Percentiles rank a stretch among this genome's conserved stretches.
Conservation (phyloP, 2,329 filamentous ascomycete genomes). For the Exophiala sp. region DNA sequence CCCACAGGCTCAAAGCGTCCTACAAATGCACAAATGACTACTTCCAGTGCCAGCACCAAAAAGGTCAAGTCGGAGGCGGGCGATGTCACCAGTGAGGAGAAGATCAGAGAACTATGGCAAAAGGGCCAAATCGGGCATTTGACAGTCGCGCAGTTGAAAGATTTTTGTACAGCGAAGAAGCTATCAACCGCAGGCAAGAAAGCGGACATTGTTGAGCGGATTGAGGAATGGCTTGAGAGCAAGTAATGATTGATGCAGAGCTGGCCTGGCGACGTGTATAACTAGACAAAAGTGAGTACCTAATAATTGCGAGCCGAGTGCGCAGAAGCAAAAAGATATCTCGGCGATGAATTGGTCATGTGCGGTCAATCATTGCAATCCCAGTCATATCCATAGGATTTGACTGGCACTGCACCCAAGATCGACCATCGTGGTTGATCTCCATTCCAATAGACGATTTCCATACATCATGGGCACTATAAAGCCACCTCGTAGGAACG, state of each 20-base stretch:
- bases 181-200: conserved; percentile 44
- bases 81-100: conserved; percentile 31
- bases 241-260: conserved; percentile 31
- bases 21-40: conserved; percentile 17
- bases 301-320: no score
- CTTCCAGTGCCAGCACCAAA: conserved; percentile 42
- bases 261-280: neutral
- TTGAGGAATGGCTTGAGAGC: conserved; percentile 45
- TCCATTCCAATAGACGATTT: conserved; percentile 33
- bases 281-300: conserved; percentile 1
- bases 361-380: conserved; percentile 32
- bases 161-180: conserved; percentile 42
- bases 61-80: conserved; percentile 40
- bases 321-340: neutral
- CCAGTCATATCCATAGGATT: conserved; percentile 24
- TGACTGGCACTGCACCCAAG: conserved; percentile 31
- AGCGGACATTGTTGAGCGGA: conserved; percentile 45
- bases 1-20: conserved; percentile 46
- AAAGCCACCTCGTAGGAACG: conserved; percentile 31
- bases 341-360: conserved; percentile 14
- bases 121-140: conserved; percentile 44
- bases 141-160: conserved; percentile 44
- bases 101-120: conserved; percentile 39
- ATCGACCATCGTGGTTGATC: conserved; percentile 28
- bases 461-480: conserved; percentile 30